Evolutionary conservation across 2,329 filamentous ascomycete genomes (phyloP).

Genomic region (Pseudogymnoascus pannorum): DNA sequence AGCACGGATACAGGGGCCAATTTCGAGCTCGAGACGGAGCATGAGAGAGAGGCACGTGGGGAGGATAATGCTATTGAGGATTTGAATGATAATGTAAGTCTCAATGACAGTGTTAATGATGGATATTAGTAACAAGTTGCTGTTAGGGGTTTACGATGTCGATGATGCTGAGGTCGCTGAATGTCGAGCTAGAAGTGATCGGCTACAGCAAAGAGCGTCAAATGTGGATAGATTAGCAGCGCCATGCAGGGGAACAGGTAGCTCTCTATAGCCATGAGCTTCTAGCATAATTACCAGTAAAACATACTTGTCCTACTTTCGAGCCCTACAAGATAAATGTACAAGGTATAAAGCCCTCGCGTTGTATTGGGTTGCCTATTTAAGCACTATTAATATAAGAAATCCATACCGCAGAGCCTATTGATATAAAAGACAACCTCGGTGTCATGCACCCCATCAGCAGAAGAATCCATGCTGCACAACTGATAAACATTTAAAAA

Average conservation of each 20-base stretch:
- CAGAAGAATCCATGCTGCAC: not conserved
- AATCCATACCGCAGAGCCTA: not conserved
- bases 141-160: conserved; percentile 58
- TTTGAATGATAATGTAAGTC: conserved; percentile 34
- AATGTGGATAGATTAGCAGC: conserved; percentile 47
- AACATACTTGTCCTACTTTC: not conserved
- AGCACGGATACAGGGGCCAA: conserved; percentile 26
- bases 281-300: not conserved
- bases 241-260: not conserved
- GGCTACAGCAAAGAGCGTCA: conserved; percentile 53
- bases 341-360: not conserved
- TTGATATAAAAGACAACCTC: not conserved
- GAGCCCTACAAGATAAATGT: not conserved
- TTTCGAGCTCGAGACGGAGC: conserved; percentile 28
- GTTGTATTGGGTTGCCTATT: not conserved
- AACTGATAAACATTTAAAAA: not conserved
- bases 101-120: conserved; percentile 19
- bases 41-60: conserved; percentile 28
- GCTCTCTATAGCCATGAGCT: not conserved
- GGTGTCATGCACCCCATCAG: not conserved
- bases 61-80: conserved; percentile 29
- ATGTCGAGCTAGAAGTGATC: conserved; percentile 55
- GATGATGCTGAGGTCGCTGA: conserved; percentile 59
- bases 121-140: conserved; percentile 10
- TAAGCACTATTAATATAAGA: not conserved